Base-by-base conservation (phyloP, 208 protist species). In the Trypanosoma platydactyli region DNA sequence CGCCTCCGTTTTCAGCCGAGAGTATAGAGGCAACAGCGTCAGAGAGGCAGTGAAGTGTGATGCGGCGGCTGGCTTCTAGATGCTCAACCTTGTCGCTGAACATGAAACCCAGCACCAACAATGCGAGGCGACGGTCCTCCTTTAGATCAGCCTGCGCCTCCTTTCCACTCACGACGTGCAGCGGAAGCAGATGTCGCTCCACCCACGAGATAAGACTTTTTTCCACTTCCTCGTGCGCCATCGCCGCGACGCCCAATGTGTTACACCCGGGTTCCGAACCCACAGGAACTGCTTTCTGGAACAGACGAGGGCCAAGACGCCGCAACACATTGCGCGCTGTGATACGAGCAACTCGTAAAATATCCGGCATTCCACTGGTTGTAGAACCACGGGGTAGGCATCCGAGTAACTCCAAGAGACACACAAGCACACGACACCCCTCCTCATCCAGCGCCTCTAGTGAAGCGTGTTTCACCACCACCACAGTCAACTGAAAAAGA, bases 261-360 rank as follows among this genome's bases (percentile, higher is more conserved):
- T 30, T 25, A 15, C 0, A 20, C 18, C 29, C 29, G 15, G 22
- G 5, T 18, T 16, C 1, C 13, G n/a, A 24, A 30, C 51, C 25
- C 12, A 41, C 30, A 16, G 33, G 24, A 33, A n/a, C 9, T 24
- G 40, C 16, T 29, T 24, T 18, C 3, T 18, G 35, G 50, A 52
- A 60, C 5, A 73, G 41, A 55, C 30, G 42, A 9, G 57, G 68
- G 1, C 50, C 68, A 1, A 67, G 44, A 33, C 59, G 58, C 11
- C 68, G 68, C 59, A 73, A 60, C 1, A 66, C 60, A 38, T 73
- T 73, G 5, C 68, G 49, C 1, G 59, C 45, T 16, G 68, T 65
- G 16, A 73, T 55, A 42, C 68, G 68, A 50, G 44, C 52, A 22
- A 67, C 59, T 27, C 68, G 48, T n/a, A 67, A 30, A 40, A 67